Percentiles rank a stretch among this genome's conserved stretches.
Evolutionary conservation across 495 filamentous ascomycete species (phyloP).

Genomic region (Neurospora sp.): DNA sequence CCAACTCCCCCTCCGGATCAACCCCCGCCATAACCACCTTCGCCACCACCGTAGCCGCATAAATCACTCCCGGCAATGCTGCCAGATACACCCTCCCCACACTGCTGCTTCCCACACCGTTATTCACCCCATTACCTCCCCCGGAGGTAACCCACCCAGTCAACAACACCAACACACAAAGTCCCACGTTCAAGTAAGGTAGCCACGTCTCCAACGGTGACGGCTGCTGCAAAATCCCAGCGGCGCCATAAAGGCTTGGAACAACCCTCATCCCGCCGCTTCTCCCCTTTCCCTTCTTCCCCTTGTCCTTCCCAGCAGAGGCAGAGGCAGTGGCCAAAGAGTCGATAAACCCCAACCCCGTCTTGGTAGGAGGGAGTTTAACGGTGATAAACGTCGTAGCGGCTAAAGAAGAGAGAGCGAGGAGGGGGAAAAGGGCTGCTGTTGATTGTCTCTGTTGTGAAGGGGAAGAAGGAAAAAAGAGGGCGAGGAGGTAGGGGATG

Average conservation of each 20-base stretch:
- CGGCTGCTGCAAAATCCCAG: slow-evolving; percentile 3
- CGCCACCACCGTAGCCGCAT: slow-evolving; percentile 36
- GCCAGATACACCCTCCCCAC: slow-evolving; percentile 17
- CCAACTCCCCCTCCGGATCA: slow-evolving; percentile 44
- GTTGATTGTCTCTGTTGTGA: slow-evolving; percentile 27
- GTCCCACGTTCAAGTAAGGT: slow-evolving; percentile 36
- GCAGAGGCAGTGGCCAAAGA: neutral
- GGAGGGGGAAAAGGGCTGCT: slow-evolving; percentile 33
- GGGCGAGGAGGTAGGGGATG: slow-evolving; percentile 41
- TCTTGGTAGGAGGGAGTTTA: slow-evolving; percentile 27
- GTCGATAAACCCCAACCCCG: slow-evolving; percentile 30
- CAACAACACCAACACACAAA: slow-evolving; percentile 29
- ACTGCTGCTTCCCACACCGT: neutral
- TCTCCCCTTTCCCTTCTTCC: neutral
- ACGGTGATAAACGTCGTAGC: slow-evolving; percentile 45
- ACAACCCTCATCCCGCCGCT: neutral
- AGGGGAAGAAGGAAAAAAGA: slow-evolving; percentile 26
- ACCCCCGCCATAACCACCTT: slow-evolving; percentile 46
- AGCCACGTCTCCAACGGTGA: slow-evolving; percentile 36
- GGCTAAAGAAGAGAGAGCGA: slow-evolving; percentile 49
- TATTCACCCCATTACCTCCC: no score
- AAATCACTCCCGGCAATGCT: slow-evolving; percentile 34
- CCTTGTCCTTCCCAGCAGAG: neutral
- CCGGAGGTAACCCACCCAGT: slow-evolving; percentile 12
- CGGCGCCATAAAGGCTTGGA: neutral